phyloP scores from a whole-genome alignment of 2,329 filamentous ascomycete species.

The Aspergillus thermomutatus region DNA sequence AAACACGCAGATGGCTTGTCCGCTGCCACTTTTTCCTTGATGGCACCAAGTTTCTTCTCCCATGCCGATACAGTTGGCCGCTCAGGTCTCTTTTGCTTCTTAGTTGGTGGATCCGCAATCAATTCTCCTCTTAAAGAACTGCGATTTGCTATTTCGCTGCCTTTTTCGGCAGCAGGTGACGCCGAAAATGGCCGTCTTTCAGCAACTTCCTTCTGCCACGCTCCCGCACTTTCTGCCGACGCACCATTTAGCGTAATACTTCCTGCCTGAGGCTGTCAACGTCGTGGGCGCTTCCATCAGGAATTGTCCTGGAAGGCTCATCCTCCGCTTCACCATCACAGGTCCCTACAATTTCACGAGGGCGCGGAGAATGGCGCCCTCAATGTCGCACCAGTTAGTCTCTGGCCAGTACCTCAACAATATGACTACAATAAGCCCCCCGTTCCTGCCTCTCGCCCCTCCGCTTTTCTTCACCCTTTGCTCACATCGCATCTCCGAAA shows the following conservation, averaged over 20 bases:
- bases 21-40: slow-evolving; percentile 4
- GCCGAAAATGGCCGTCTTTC: slow-evolving; percentile 12
- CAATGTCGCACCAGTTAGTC: slow-evolving; percentile 1
- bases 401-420: slow-evolving; percentile 3
- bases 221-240: slow-evolving; percentile 11
- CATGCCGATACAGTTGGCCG: neutral
- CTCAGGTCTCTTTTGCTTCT: slow-evolving; percentile 7
- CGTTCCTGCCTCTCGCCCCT: slow-evolving; percentile 1
- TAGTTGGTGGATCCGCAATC: slow-evolving; percentile 7
- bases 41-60: slow-evolving; percentile 7
- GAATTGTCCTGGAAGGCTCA: neutral
- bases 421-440: slow-evolving; percentile 5
- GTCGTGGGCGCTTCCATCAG: slow-evolving; percentile 2
- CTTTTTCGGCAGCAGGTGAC: slow-evolving; percentile 9
- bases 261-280: slow-evolving; percentile 1
- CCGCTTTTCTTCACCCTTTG: neutral
- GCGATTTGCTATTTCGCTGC: slow-evolving; percentile 14
- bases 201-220: slow-evolving; percentile 14
- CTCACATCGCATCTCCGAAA: slow-evolving; percentile 4
- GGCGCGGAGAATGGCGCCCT: slow-evolving; percentile 8
- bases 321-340: slow-evolving; percentile 3
- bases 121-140: neutral
- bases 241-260: slow-evolving; percentile 4
- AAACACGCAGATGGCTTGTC: slow-evolving; percentile 14
- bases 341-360: neutral